Percentiles rank a stretch among this genome's conserved stretches.
These are phyloP conservation scores for Heimioporus sp. DNA, from an alignment of 768 basidiomycete species.

Conservation along the genomic window DNA sequence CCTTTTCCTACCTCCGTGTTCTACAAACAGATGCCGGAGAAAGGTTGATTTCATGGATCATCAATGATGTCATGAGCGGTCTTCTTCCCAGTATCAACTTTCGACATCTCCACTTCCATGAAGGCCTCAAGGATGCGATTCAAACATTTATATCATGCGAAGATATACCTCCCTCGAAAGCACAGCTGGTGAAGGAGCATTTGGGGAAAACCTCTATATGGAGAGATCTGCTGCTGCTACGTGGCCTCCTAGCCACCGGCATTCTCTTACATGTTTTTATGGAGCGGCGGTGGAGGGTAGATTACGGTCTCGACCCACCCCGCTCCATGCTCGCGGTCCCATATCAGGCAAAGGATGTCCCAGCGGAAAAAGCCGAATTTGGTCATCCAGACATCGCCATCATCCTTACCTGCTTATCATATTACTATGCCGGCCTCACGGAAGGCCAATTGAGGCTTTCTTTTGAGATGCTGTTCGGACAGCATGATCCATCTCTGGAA, in stretches of 20 bases:
- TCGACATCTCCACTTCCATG: not conserved
- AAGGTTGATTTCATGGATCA: conserved; percentile 5
- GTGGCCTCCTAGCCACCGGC: conserved; percentile 29
- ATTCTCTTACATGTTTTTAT: conserved; percentile 17
- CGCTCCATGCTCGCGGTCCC: conserved; percentile 25
- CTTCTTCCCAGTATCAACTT: conserved; percentile 6
- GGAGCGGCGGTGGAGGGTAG: conserved; percentile 27
- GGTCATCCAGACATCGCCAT: conserved; percentile 26
- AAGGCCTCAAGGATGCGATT: conserved; percentile 4
- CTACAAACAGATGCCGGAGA: conserved; percentile 4
- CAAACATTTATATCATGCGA: conserved; percentile 14
- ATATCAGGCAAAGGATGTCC: conserved; percentile 27
- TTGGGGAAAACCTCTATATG: conserved; percentile 4
- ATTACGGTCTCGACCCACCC: conserved; percentile 16
- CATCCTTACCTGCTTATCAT: conserved; percentile 10
- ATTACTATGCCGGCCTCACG: conserved; percentile 25
- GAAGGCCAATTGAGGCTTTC: conserved; percentile 12
- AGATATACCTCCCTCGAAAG: not conserved
- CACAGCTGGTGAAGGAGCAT: not conserved
- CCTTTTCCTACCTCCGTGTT: conserved; percentile 14
- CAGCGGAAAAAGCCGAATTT: conserved; percentile 22
- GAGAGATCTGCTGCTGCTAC: conserved; percentile 26
- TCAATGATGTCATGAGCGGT: conserved; percentile 7
- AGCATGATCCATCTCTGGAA: conserved; percentile 17
- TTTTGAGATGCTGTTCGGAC: conserved; percentile 15